A percentile compares a stretch with the other conserved stretches of the same genome.
These are phyloP conservation scores for Chlorophyllum brunneum DNA, from an alignment of 768 basidiomycete genomes.

Conservation along the genomic window DNA sequence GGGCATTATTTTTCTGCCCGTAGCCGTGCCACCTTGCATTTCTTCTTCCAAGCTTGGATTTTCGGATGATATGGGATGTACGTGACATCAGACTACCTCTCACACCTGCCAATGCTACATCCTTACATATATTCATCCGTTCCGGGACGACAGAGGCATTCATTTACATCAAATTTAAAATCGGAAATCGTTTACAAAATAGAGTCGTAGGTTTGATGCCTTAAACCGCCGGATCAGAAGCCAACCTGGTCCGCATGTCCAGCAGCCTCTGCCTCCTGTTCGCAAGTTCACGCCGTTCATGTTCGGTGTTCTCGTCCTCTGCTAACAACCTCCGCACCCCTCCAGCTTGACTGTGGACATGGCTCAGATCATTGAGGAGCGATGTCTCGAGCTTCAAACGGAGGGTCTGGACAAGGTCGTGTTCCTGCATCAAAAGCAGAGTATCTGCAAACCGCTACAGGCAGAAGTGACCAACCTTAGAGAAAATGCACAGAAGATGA, in stretches of 20 bases:
- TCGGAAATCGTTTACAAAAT: conserved; percentile 1
- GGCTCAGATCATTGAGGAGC: conserved; percentile 27
- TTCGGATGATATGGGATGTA: no score
- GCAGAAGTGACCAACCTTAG: not conserved
- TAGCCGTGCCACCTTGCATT: no score
- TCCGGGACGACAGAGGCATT: no score
- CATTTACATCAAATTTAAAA: not conserved
- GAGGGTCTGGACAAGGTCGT: conserved; percentile 37
- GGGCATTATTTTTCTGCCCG: conserved; percentile 28
- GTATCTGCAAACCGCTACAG: conserved; percentile 52
- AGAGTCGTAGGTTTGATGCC: not conserved
- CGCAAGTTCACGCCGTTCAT: conserved; percentile 26
- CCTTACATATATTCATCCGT: no score
- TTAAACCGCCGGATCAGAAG: conserved; percentile 16
- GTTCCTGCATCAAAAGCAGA: conserved; percentile 47
- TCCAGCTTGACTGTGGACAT: conserved; percentile 13
- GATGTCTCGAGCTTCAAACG: conserved; percentile 28
- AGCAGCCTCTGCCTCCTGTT: conserved; percentile 22
- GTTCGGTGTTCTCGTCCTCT: conserved; percentile 35
- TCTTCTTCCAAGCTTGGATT: no score
- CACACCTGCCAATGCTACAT: no score
- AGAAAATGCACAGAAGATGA: not conserved
- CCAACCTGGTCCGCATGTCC: conserved; percentile 31
- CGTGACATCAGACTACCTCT: no score
- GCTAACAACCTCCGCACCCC: conserved; percentile 27